Conservation (phyloP, 768 basidiomycete species). For the Rhodotorula diobovata region DNA sequence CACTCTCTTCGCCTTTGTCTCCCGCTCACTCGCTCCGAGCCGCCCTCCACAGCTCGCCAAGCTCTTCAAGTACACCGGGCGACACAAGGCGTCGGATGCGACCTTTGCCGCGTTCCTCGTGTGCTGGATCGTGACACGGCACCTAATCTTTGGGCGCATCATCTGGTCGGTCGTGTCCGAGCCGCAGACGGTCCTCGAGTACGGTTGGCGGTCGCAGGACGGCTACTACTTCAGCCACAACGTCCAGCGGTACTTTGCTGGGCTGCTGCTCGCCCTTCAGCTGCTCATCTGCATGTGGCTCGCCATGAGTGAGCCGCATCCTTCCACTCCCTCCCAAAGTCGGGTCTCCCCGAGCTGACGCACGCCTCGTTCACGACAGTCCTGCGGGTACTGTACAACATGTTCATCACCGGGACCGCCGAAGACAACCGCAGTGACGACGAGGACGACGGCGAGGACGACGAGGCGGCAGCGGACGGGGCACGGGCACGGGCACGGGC, state of each 20-base stretch:
- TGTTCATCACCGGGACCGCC: slow-evolving; percentile 68
- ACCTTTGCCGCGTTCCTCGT: slow-evolving; percentile 77
- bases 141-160: slow-evolving; percentile 69
- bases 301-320: slow-evolving; percentile 21
- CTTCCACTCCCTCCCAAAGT: background rate
- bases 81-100: slow-evolving; percentile 63
- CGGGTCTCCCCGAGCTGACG: background rate
- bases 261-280: slow-evolving; percentile 46
- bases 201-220: slow-evolving; percentile 58
- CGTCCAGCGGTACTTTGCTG: slow-evolving; percentile 54
- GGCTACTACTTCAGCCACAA: slow-evolving; percentile 58
- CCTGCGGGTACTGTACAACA: slow-evolving; percentile 72
- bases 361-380: too few species aligned
- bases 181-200: slow-evolving; percentile 53
- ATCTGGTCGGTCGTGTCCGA: slow-evolving; percentile 63
- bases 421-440: slow-evolving; percentile 83
- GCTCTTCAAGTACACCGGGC: slow-evolving; percentile 79
- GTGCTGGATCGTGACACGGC: slow-evolving; percentile 86
- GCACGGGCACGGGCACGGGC: background rate
- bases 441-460: slow-evolving; percentile 50
- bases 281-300: slow-evolving; percentile 42
- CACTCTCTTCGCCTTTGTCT: too few species aligned
- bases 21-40: background rate
- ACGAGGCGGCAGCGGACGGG: slow-evolving; percentile 1
- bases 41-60: slow-evolving; percentile 66